Conservation (phyloP, 805 yeast species). For the Kodamaea fukazawae region DNA sequence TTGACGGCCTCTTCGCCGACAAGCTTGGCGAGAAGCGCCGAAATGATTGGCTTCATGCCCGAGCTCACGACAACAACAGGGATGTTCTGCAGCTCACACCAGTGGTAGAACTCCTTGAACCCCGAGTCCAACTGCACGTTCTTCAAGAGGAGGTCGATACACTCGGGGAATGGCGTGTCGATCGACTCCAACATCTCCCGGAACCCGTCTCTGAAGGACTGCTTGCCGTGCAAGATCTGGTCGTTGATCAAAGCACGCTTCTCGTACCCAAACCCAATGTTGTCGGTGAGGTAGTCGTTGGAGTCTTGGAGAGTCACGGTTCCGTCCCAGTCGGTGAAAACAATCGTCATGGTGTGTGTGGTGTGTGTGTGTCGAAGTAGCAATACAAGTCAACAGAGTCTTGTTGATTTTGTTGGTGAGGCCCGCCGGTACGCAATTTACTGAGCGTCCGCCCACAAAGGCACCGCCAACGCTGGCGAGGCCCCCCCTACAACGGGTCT, state of each 20-base stretch:
- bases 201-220: conserved; percentile 80
- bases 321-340: conserved; percentile 98
- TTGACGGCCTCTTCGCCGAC: conserved; percentile 71
- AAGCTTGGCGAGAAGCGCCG: conserved; percentile 66
- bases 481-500: no score
- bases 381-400: no score
- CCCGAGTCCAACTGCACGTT: conserved; percentile 85
- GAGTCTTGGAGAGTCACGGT: conserved; percentile 95
- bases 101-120: conserved; percentile 73
- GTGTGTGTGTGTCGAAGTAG: no score
- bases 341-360: conserved; percentile 53
- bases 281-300: conserved; percentile 87
- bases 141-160: conserved; percentile 65
- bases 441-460: no score
- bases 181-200: conserved; percentile 79
- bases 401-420: no score
- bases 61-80: conserved; percentile 87
- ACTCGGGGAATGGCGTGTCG: conserved; percentile 72
- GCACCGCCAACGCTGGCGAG: no score
- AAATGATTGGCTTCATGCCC: conserved; percentile 92
- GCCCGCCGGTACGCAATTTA: no score
- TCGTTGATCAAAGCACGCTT: conserved; percentile 67
- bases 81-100: conserved; percentile 68
- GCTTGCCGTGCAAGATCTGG: conserved; percentile 64
- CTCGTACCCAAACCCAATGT: conserved; percentile 77